Evolutionary conservation across 441 rosid species (phyloP).

Genomic region (Kokia cookei): DNA sequence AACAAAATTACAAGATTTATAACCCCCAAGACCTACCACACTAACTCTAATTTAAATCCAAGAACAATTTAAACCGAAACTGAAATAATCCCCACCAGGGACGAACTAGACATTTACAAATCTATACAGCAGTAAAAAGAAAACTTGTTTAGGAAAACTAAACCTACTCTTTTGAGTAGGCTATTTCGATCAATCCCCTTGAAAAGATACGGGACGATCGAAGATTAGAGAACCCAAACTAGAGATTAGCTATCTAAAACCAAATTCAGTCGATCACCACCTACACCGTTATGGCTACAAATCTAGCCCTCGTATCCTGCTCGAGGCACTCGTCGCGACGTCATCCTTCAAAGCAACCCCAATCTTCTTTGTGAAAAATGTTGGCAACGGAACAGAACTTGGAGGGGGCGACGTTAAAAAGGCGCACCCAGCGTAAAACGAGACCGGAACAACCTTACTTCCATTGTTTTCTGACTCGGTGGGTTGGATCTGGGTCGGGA

Average conservation of each 20-base stretch:
- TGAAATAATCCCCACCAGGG: no score
- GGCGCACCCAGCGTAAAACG: conserved; percentile 73
- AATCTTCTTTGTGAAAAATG: conserved; percentile 44
- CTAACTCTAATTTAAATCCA: no score
- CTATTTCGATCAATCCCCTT: conserved; percentile 48
- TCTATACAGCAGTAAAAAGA: no score
- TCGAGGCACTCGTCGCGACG: conserved; percentile 45
- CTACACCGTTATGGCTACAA: background rate
- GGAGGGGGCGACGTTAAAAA: conserved; percentile 82
- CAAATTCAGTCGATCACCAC: background rate
- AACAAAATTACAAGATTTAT: no score
- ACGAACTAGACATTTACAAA: no score
- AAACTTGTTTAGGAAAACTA: no score
- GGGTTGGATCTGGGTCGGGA: conserved; percentile 28
- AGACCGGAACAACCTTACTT: background rate
- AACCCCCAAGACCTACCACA: background rate
- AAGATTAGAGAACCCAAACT: conserved; percentile 14
- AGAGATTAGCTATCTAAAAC: background rate
- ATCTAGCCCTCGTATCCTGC: conserved; percentile 46
- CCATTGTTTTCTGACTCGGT: conserved; percentile 9
- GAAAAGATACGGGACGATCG: conserved; percentile 78
- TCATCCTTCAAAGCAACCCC: conserved; percentile 2
- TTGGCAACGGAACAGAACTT: conserved; percentile 83
- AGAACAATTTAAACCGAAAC: no score
- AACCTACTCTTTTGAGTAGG: no score